These are phyloP conservation scores for Hippophae gyantsensis DNA, from an alignment of 306 rosid species.

Conservation along the genomic window DNA sequence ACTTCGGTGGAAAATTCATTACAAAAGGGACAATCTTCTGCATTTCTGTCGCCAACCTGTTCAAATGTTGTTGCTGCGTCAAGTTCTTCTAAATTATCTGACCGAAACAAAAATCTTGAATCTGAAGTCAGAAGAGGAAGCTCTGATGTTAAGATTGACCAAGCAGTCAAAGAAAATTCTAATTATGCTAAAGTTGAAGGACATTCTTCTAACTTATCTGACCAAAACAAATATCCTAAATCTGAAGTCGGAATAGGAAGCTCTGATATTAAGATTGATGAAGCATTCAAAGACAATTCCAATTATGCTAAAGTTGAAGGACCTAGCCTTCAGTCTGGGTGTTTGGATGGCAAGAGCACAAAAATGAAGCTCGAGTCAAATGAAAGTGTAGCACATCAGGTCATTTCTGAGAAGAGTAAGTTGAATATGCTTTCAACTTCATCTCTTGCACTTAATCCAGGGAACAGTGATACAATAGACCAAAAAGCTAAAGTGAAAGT, in stretches of 20 bases:
- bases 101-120: slow-evolving; percentile 23
- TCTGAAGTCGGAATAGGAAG: slow-evolving; percentile 37
- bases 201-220: slow-evolving; percentile 34
- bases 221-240: slow-evolving; percentile 23
- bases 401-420: slow-evolving; percentile 30
- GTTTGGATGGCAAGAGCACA: slow-evolving; percentile 27
- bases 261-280: slow-evolving; percentile 24
- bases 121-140: slow-evolving; percentile 37
- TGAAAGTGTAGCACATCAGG: slow-evolving; percentile 20
- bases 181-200: not conserved
- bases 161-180: slow-evolving; percentile 22
- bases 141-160: slow-evolving; percentile 24
- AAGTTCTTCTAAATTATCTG: slow-evolving; percentile 38
- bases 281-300: slow-evolving; percentile 21
- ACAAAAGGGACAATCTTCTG: slow-evolving; percentile 29
- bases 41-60: slow-evolving; percentile 38
- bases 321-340: slow-evolving; percentile 20
- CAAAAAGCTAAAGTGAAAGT: slow-evolving; percentile 24
- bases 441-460: slow-evolving; percentile 30
- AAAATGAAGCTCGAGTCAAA: slow-evolving; percentile 27
- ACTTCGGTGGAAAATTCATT: slow-evolving; percentile 34
- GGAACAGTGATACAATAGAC: slow-evolving; percentile 25
- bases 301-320: slow-evolving; percentile 39
- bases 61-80: slow-evolving; percentile 39
- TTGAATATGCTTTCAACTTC: slow-evolving; percentile 38